Conservation (phyloP, 495 filamentous ascomycete genomes). For the Extremus antarcticus region DNA sequence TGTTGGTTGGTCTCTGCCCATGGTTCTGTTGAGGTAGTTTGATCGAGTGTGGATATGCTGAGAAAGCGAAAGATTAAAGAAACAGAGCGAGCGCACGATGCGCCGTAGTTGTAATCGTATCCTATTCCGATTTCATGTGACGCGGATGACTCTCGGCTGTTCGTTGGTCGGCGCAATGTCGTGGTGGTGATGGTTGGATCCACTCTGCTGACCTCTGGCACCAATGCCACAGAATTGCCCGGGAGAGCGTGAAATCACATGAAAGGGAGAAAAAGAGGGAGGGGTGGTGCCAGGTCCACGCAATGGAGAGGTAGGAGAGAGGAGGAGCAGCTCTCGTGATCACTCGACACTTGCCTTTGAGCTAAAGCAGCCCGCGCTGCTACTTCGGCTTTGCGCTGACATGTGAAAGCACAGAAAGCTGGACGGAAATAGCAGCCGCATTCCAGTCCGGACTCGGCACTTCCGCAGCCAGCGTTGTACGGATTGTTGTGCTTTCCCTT, state of each 20-base stretch:
- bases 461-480: neutral
- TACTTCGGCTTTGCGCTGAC: too few relatives aligned
- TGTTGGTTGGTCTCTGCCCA: conserved; percentile 5
- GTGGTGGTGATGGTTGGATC: neutral
- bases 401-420: neutral
- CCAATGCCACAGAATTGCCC: neutral
- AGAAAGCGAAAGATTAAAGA: neutral
- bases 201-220: neutral
- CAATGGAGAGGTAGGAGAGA: neutral
- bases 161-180: neutral
- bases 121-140: neutral
- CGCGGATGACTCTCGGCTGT: neutral
- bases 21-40: neutral
- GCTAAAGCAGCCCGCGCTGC: too few relatives aligned
- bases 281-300: neutral
- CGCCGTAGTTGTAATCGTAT: neutral
- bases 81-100: neutral
- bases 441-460: neutral
- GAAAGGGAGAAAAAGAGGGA: neutral
- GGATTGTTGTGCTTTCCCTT: too few relatives aligned
- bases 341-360: neutral
- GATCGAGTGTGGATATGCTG: neutral
- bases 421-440: neutral
- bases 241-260: neutral
- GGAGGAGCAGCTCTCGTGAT: neutral